These are phyloP conservation scores for Mangifera indica DNA, from an alignment of 345 rosid genomes.

Conservation along the genomic window DNA sequence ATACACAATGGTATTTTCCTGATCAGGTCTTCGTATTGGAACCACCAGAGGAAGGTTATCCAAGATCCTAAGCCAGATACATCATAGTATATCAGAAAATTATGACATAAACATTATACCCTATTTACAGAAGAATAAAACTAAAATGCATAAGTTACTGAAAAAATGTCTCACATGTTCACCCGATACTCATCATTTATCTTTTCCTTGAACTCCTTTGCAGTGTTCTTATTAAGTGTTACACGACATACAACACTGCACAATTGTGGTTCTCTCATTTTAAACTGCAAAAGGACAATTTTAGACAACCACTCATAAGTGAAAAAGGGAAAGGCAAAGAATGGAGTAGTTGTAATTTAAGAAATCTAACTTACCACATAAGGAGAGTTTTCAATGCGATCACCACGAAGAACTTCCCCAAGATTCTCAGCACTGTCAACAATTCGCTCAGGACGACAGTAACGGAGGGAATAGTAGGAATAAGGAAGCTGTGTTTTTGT, in stretches of 20 bases:
- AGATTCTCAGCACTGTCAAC: conserved; percentile 91
- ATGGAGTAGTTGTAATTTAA: neutral
- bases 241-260: conserved; percentile 57
- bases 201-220: conserved; percentile 75
- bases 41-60: conserved; percentile 78
- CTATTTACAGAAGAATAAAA: neutral
- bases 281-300: conserved; percentile 49
- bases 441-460: conserved; percentile 57
- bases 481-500: conserved; percentile 94
- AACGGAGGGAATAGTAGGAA: conserved; percentile 70
- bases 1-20: conserved; percentile 44
- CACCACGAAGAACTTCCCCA: conserved; percentile 93
- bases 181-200: conserved; percentile 82
- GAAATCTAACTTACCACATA: conserved; percentile 49
- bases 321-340: neutral
- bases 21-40: conserved; percentile 51
- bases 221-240: conserved; percentile 49
- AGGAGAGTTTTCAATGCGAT: conserved; percentile 87
- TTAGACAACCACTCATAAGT: conserved; percentile 16
- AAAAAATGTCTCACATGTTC: conserved; percentile 54
- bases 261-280: conserved; percentile 77
- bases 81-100: conserved; percentile 8
- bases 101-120: neutral
- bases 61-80: conserved; percentile 50
- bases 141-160: neutral